These are phyloP conservation scores for Rhododendron simsii DNA, from an alignment of 148 eudicot species.

Conservation along the genomic window DNA sequence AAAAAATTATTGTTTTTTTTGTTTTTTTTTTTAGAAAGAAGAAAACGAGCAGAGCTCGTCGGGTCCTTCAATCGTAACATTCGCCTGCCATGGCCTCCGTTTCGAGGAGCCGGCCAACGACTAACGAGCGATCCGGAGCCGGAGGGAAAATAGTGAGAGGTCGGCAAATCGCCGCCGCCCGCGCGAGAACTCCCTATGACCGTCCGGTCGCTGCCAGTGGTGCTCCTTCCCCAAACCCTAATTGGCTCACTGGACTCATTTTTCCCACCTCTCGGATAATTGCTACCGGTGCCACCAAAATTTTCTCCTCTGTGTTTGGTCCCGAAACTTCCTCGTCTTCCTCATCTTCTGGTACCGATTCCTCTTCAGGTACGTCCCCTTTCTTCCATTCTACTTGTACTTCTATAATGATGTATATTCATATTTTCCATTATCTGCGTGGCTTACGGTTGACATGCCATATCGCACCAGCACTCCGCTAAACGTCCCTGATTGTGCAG, in stretches of 20 bases:
- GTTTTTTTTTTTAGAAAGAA: not conserved
- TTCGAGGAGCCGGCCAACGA: conserved; percentile 24
- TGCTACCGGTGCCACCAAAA: conserved; percentile 66
- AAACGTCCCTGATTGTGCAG: not conserved
- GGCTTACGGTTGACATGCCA: not conserved
- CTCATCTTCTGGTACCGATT: conserved; percentile 29
- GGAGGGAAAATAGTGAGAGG: conserved; percentile 57
- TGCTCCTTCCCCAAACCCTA: conserved; percentile 40
- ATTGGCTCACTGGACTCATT: conserved; percentile 69
- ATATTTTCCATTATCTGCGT: not conserved
- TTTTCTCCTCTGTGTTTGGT: conserved; percentile 44
- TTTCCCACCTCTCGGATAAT: conserved; percentile 57
- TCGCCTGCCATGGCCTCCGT: conserved; percentile 32
- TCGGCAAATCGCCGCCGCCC: conserved; percentile 27
- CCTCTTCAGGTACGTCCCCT: conserved; percentile 23
- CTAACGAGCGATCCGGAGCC: conserved; percentile 52
- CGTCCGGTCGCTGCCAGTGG: conserved; percentile 33
- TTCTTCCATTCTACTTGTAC: not conserved
- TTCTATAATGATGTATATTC: not conserved
- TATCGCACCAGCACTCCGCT: not conserved
- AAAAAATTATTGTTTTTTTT: too few species aligned
- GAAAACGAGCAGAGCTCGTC: not conserved
- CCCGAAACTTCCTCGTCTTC: conserved; percentile 30
- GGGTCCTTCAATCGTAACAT: not conserved
- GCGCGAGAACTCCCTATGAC: conserved; percentile 46